Evolutionary conservation across 2,329 filamentous ascomycete genomes (phyloP).

Genomic region (Sarocladium oryzae): DNA sequence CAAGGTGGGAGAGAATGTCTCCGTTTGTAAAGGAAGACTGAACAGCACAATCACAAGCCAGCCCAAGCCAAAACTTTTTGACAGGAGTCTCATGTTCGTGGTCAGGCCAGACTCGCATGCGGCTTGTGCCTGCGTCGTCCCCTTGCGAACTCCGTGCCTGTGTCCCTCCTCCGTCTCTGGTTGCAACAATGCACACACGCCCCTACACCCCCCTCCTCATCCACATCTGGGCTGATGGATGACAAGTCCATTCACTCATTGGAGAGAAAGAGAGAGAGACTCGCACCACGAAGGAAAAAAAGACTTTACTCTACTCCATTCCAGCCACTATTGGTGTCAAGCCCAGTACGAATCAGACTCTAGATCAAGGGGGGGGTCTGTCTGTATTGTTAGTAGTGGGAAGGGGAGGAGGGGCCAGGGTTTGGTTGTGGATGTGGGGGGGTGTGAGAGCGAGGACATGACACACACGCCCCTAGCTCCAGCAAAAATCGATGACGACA

Average conservation of each 20-base stretch:
- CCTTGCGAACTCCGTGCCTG: neutral
- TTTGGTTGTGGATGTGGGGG: neutral
- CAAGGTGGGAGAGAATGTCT: neutral
- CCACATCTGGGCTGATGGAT: neutral
- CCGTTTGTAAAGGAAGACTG: neutral
- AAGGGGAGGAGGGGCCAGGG: no score
- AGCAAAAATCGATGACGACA: constrained; percentile 11
- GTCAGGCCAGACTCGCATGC: neutral
- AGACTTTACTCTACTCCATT: no score
- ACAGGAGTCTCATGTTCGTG: neutral
- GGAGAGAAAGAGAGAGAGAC: no score
- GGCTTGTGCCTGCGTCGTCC: constrained; percentile 1
- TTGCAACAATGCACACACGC: no score
- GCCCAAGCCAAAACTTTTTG: neutral
- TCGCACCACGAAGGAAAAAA: no score
- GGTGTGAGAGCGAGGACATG: neutral
- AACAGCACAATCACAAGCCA: constrained; percentile 5
- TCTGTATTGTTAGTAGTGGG: no score
- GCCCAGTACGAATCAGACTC: no score
- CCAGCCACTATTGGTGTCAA: no score
- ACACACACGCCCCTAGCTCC: constrained; percentile 6
- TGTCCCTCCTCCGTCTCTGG: no score
- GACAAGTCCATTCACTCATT: no score
- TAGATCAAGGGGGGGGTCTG: no score
- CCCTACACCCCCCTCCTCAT: neutral